Evolutionary conservation across 805 yeast species (phyloP).

Genomic region (Starmerella vaccinii): DNA sequence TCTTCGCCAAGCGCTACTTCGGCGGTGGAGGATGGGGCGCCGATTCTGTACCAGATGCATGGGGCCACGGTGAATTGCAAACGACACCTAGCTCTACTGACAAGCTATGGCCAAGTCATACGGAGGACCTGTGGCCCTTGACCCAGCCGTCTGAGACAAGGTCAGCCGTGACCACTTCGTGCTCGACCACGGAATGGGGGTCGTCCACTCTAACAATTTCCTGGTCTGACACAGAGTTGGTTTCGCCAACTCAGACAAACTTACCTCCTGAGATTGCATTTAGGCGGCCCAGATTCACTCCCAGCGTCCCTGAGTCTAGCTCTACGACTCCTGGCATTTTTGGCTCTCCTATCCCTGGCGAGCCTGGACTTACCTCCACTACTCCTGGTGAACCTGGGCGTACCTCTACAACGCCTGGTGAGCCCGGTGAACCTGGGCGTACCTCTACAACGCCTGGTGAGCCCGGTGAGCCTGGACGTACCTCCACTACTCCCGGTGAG

Average conservation of each 20-base stretch:
- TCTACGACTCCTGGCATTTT: neutral
- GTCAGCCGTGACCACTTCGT: neutral
- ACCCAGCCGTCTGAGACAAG: neutral
- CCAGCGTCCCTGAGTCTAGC: too few species aligned
- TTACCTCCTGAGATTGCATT: neutral
- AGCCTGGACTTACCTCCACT: neutral
- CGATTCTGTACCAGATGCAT: neutral
- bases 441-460: neutral
- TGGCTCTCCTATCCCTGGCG: neutral
- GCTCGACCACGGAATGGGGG: neutral
- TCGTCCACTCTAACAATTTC: neutral
- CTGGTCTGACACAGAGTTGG: neutral
- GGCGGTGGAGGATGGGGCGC: neutral
- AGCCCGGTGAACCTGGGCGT: neutral
- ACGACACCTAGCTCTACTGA: neutral
- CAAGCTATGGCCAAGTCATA: neutral
- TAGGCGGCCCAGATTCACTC: neutral
- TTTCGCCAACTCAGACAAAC: neutral
- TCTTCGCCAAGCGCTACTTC: neutral
- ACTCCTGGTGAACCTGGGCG: neutral
- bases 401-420: neutral
- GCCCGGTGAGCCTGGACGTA: neutral
- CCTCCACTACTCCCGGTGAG: neutral
- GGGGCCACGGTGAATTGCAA: neutral
- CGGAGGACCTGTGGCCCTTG: too few species aligned